Evolutionary conservation across 108 stramenopile genomes (phyloP).

Genomic region (Chaetoceros tenuissimus): DNA sequence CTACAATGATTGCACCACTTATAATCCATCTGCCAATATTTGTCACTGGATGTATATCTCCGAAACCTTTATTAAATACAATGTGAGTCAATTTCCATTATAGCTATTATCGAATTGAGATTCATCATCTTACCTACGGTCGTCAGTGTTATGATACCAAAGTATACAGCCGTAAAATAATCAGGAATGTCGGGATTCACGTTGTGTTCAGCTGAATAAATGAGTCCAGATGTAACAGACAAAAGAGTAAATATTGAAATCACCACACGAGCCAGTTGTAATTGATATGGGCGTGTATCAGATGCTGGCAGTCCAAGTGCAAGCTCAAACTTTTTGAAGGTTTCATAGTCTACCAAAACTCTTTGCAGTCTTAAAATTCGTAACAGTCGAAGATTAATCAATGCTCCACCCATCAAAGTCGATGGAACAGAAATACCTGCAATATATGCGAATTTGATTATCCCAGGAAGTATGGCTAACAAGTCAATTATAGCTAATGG

Average conservation of each 20-base stretch:
- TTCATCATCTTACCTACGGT: too few species aligned
- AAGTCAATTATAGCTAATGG: constrained; percentile 2
- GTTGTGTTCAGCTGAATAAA: constrained; percentile 64
- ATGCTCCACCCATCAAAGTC: not conserved
- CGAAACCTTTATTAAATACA: constrained; percentile 69
- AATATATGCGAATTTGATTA: not conserved
- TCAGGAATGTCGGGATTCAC: constrained; percentile 67
- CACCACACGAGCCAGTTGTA: constrained; percentile 68
- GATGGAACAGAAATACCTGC: not conserved
- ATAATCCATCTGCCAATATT: constrained; percentile 55
- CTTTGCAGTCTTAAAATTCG: constrained; percentile 13
- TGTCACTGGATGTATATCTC: constrained; percentile 74
- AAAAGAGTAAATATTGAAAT: constrained; percentile 59
- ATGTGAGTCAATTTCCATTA: too few species aligned
- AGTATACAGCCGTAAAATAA: constrained; percentile 76
- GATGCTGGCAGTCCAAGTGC: not conserved
- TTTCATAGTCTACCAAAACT: constrained; percentile 5
- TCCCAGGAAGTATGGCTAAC: constrained; percentile 1
- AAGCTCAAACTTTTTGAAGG: not conserved
- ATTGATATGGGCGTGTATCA: constrained; percentile 46
- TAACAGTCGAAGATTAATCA: constrained; percentile 5
- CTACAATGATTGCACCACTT: constrained; percentile 50
- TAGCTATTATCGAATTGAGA: too few species aligned
- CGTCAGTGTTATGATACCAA: constrained; percentile 70
- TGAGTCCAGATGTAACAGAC: constrained; percentile 63